These are phyloP conservation scores for Neocucurbitaria cava DNA, from an alignment of 2,329 filamentous ascomycete species.

Conservation along the genomic window DNA sequence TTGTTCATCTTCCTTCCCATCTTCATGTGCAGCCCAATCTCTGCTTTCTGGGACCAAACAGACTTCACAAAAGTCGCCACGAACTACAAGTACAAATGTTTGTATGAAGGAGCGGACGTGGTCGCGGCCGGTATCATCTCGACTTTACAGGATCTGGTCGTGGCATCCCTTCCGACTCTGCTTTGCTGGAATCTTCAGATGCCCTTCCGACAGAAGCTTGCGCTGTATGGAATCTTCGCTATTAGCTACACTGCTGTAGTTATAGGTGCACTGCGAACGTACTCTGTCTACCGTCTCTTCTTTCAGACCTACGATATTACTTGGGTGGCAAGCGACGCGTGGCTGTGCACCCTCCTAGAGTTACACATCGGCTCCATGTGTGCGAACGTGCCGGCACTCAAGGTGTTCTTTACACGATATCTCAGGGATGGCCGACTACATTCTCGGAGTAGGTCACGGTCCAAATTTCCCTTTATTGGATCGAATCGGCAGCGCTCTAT, in stretches of 20 bases:
- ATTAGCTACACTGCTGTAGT: conserved; percentile 25
- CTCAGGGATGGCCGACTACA: conserved; percentile 1
- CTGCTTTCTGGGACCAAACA: conserved; percentile 33
- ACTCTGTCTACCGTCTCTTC: conserved; percentile 25
- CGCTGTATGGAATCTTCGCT: conserved; percentile 29
- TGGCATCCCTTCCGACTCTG: conserved; percentile 26
- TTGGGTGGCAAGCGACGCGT: conserved; percentile 23
- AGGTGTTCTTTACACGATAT: conserved; percentile 25
- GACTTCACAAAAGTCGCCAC: conserved; percentile 10
- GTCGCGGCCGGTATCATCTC: conserved; percentile 25
- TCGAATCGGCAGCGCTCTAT: not conserved
- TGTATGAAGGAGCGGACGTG: conserved; percentile 30
- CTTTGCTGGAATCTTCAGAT: conserved; percentile 35
- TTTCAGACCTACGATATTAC: conserved; percentile 35
- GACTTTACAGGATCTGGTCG: conserved; percentile 19
- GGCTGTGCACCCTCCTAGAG: conserved; percentile 23
- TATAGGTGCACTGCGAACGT: conserved; percentile 21
- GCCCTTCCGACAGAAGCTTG: conserved; percentile 28
- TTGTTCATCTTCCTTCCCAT: conserved; percentile 24
- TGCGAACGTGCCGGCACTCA: conserved; percentile 32
- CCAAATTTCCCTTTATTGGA: not conserved
- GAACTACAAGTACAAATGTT: conserved; percentile 28
- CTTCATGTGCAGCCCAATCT: conserved; percentile 27
- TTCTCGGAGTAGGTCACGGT: not conserved
- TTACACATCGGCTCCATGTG: conserved; percentile 33